Base-by-base conservation (phyloP, 2,329 filamentous ascomycete genomes). In the Harringtonia aguacate region DNA sequence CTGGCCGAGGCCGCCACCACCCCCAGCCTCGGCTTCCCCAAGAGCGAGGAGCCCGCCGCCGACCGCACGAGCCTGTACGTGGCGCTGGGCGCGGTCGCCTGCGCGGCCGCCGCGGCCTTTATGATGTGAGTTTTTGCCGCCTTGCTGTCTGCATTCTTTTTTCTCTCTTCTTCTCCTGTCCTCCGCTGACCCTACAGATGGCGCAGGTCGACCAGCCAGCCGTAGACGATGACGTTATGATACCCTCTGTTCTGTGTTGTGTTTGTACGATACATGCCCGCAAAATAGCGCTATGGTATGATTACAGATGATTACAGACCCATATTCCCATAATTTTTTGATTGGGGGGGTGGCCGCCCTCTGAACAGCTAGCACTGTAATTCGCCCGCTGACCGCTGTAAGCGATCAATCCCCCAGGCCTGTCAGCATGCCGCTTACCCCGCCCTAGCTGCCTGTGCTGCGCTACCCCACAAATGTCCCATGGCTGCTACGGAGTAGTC, bases 1-100 rank as follows among this genome's bases (percentile, higher is more conserved):
- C 75, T 97, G 45, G 92, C 92, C 8, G 92, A 97, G 63, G 84
- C 86, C 34, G 90, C 90, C 7, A 92, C 89, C 36, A 88, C 88
- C 56, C 92, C 92, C 0, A 88, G 81, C 53, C 84, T 80, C 0
- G 90, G 84, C 0, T 95, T 94, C 55, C 90, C 92, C 1, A 92
- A 89, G 63, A 85, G 76, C 43, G 87, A 95, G 50, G 89, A 95
- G 55, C 87, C 92, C 43, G 75, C 79, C 2, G 79, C 83, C 5
- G 90, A 95, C 61, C 77, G 86, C 54, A 87, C 88, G 49, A 82
- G 84, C 49, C 69, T 95, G 56, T 95, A 94, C 55, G 77, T 97
- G 56, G 87, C 86, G 3, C 66, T 94, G 4, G 86, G 85, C 1
- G 89, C 86, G 0, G 78, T 75, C 8, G 71, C 73, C 0, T 82